Evolutionary conservation across 1,284 basidiomycete genomes (phyloP), one percentile per base, ranked within the genome.

Genomic region (Ceraceosorus guamensis): DNA sequence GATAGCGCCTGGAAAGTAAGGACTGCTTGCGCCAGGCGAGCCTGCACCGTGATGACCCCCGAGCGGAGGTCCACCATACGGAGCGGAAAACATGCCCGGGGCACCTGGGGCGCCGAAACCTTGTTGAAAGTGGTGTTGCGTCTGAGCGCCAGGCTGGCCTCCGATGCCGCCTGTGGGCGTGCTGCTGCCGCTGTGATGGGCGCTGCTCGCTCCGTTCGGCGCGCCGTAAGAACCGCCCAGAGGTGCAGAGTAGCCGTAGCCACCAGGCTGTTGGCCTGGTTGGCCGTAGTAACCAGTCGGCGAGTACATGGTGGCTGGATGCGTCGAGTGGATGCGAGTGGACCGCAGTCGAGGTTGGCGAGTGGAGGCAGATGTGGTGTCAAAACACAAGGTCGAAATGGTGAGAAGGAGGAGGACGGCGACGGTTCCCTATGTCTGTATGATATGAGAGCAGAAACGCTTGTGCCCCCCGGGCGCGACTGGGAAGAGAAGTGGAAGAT

Each of bases 141-240:
- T 7, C 44, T 8, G 18, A 14, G 5, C 6, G 6, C n/a, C 8
- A 18, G n/a, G 44, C 44, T 46, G 44, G 35, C 45, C 45, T 14
- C 48, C 45, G 37, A 41, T n/a, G n/a, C 44, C 16, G 24, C 45
- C 45, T n/a, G 52, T 53, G 13, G 52, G 52, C 44, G 52, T 53
- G 35, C 52, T 53, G 10, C 41, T 35, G 10, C 52, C 52, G 41
- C 52, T 53, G 35, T 53, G 52, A 46, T 53, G 52, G 46, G 52
- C 45, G 33, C 41, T 46, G 39, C 45, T 33, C 13, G 31, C 37
- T 14, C 52, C 52, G 30, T 46, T 46, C 32, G 46, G 24, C 14
- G 41, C 51, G n/a, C n/a, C 30, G 44, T 14, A 30, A 10, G 14
- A n/a, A 31, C 18, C 16, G 41, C 24, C n/a, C 10, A 14, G 31